phyloP scores from a whole-genome alignment of 345 rosid species.

The Aquilaria sinensis region DNA sequence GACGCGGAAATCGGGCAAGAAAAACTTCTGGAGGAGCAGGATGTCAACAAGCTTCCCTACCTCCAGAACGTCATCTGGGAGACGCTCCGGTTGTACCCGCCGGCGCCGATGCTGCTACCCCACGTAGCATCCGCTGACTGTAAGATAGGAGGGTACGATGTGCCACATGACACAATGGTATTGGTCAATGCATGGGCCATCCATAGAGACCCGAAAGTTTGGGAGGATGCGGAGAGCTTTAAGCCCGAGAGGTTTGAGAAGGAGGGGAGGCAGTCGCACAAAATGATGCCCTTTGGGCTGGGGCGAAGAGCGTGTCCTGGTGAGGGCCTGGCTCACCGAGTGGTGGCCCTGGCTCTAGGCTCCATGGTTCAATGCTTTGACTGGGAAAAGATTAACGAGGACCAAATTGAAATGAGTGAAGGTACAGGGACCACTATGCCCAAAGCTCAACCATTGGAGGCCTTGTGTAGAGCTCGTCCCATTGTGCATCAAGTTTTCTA shows the following conservation, averaged over 20 bases:
- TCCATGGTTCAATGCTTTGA: conserved; percentile 22
- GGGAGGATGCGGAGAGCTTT: conserved; percentile 6
- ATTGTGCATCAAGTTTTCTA: conserved; percentile 4
- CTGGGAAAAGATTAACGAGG: conserved; percentile 3
- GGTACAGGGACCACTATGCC: conserved; percentile 13
- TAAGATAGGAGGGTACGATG: conserved; percentile 4
- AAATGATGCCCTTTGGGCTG: conserved; percentile 19
- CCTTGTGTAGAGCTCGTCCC: conserved; percentile 14
- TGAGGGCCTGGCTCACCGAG: conserved; percentile 10
- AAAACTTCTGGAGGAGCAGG: not conserved
- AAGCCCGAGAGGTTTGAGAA: conserved; percentile 18
- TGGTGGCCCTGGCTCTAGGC: conserved; percentile 16
- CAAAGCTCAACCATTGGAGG: conserved; percentile 3
- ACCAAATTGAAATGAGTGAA: conserved; percentile 16
- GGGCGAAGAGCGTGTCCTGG: conserved; percentile 12
- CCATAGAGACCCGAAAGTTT: conserved; percentile 1
- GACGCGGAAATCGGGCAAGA: not conserved
- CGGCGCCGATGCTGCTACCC: conserved; percentile 6
- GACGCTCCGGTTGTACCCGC: conserved; percentile 3
- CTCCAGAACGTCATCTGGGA: conserved; percentile 1
- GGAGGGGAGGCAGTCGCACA: not conserved
- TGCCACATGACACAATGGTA: not conserved
- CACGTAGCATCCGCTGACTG: conserved; percentile 5
- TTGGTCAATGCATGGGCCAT: conserved; percentile 8
- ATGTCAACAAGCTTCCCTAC: conserved; percentile 1